Percentiles rank a stretch among this genome's conserved stretches.
Evolutionary conservation across 1,284 basidiomycete species (phyloP).

Genomic region (Caloboletus firmus): DNA sequence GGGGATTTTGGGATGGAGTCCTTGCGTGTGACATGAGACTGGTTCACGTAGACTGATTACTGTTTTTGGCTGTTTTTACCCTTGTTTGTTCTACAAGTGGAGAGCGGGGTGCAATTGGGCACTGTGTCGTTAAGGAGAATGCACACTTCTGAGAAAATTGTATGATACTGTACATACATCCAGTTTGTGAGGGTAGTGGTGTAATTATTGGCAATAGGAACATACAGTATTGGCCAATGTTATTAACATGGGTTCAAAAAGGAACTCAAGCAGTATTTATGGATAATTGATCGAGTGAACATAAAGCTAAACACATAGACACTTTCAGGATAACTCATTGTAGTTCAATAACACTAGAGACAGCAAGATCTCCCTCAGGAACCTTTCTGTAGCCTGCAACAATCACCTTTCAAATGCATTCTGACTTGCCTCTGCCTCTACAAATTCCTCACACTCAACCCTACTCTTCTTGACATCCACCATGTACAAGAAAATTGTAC

Average conservation of each 20-base stretch:
- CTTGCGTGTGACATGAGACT: constrained; percentile 41
- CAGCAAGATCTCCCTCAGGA: neutral
- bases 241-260: neutral
- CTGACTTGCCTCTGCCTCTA: constrained; percentile 54
- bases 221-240: neutral
- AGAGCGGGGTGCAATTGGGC: neutral
- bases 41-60: neutral
- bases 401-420: constrained; percentile 43
- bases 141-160: neutral
- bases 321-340: neutral
- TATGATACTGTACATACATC: neutral
- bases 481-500: constrained; percentile 64
- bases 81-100: neutral
- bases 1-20: constrained; percentile 52
- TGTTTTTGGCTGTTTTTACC: no score
- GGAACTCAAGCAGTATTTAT: neutral
- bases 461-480: constrained; percentile 72
- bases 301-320: neutral
- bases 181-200: neutral
- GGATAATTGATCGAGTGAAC: neutral
- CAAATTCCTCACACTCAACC: constrained; percentile 63
- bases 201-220: neutral
- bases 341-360: neutral
- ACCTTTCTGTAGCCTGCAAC: neutral
- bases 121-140: neutral